Percentiles rank a stretch among this genome's conserved stretches.
Conservation (phyloP, 805 yeast species). For the Metschnikowia lachancei region DNA sequence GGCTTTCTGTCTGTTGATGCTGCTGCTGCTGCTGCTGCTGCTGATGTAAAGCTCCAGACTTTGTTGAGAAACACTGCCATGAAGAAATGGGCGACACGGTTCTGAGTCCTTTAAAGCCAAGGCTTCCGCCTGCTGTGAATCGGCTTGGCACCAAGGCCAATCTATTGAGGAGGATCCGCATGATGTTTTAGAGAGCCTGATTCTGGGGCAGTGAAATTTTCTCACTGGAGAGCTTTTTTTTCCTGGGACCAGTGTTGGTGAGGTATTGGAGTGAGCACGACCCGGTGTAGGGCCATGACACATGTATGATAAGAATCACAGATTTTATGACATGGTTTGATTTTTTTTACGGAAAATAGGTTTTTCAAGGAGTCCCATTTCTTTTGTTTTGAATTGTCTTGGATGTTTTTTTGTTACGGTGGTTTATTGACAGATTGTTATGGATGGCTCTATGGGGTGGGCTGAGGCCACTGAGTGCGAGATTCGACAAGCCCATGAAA, state of each 20-base stretch:
- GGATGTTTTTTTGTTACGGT: too few species aligned
- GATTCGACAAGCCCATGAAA: too few species aligned
- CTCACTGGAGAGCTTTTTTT: background rate
- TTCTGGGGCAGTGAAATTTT: background rate
- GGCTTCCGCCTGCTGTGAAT: background rate
- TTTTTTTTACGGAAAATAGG: too few species aligned
- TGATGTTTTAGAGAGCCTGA: background rate
- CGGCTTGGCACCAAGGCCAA: slow-evolving; percentile 2
- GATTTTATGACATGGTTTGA: too few species aligned
- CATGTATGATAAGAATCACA: too few species aligned
- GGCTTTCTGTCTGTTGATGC: background rate
- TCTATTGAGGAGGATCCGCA: slow-evolving; percentile 5
- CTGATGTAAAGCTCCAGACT: background rate
- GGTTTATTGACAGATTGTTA: too few species aligned
- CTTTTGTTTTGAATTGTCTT: too few species aligned
- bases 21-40: background rate
- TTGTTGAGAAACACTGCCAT: slow-evolving; percentile 6
- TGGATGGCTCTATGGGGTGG: too few species aligned
- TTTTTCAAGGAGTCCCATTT: too few species aligned
- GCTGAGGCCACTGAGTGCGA: too few species aligned
- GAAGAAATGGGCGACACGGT: background rate
- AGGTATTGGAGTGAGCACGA: slow-evolving; percentile 11
- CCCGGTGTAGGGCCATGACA: background rate
- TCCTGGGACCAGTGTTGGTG: background rate
- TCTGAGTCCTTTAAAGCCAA: background rate